These are phyloP conservation scores for Lepidium aucheri DNA, from an alignment of 345 rosid genomes.

Conservation along the genomic window DNA sequence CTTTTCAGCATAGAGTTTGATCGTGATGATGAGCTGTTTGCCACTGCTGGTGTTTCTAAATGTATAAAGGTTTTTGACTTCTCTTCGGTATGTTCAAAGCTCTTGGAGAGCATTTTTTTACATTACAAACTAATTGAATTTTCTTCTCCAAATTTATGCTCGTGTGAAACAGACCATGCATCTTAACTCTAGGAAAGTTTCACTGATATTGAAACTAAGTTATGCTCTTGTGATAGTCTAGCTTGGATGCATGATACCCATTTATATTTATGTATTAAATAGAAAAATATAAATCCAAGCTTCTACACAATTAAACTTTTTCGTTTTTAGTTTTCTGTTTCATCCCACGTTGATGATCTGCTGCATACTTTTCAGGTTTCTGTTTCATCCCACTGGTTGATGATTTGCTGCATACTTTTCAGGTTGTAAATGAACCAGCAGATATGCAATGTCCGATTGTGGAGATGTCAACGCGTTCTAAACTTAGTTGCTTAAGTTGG, in stretches of 20 bases:
- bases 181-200: slow-evolving; percentile 3
- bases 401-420: slow-evolving; percentile 19
- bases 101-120: not conserved
- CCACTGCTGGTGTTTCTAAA: slow-evolving; percentile 97
- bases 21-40: slow-evolving; percentile 93
- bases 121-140: not conserved
- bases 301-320: not conserved
- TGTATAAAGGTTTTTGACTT: slow-evolving; percentile 94
- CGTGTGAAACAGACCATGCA: slow-evolving; percentile 4
- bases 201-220: not conserved
- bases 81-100: slow-evolving; percentile 52
- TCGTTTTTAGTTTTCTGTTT: not conserved
- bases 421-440: slow-evolving; percentile 77
- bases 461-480: slow-evolving; percentile 96
- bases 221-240: not conserved
- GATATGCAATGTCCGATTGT: slow-evolving; percentile 83
- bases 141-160: not conserved
- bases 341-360: not conserved
- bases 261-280: not conserved
- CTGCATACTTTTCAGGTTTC: slow-evolving; percentile 46
- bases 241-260: slow-evolving; percentile 6
- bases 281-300: not conserved
- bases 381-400: not conserved
- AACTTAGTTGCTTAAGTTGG: slow-evolving; percentile 99
- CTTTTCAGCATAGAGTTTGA: slow-evolving; percentile 91